These are phyloP conservation scores for Schwanniomyces sp. DNA, from an alignment of 805 yeast genomes.

Conservation along the genomic window DNA sequence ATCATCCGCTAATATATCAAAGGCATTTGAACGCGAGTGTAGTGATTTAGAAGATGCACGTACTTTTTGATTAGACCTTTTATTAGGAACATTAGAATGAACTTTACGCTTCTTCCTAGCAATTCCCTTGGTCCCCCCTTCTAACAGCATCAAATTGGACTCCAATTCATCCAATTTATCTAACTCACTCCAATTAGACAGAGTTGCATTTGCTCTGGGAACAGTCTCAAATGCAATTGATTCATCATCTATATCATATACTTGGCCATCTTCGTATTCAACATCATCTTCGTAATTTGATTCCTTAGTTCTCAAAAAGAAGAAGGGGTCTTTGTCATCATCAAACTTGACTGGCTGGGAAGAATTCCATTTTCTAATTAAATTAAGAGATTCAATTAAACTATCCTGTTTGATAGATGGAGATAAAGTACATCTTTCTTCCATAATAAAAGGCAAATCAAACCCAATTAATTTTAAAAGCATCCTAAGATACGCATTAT, in stretches of 20 bases:
- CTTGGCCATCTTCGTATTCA: conserved; percentile 24
- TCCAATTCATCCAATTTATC: conserved; percentile 42
- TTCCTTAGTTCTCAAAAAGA: conserved; percentile 27
- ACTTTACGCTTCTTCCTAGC: conserved; percentile 19
- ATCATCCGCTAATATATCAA: conserved; percentile 27
- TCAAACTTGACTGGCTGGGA: conserved; percentile 31
- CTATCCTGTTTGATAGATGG: conserved; percentile 23
- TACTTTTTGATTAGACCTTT: conserved; percentile 10
- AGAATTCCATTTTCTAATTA: conserved; percentile 42
- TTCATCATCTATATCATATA: conserved; percentile 25
- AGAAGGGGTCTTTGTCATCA: conserved; percentile 38
- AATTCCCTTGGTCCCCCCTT: conserved; percentile 17
- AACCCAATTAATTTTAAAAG: conserved; percentile 49
- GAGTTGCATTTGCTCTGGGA: conserved; percentile 10
- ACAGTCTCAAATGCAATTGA: conserved; percentile 31
- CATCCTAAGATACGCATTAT: conserved; percentile 50
- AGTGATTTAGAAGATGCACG: conserved; percentile 5
- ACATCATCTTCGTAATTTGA: conserved; percentile 13
- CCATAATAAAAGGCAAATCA: conserved; percentile 38
- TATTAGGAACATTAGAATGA: conserved; percentile 6
- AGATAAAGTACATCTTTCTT: conserved; percentile 42
- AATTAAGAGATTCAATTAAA: conserved; percentile 32
- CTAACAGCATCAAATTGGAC: conserved; percentile 19
- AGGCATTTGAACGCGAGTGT: conserved; percentile 12
- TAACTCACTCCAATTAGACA: conserved; percentile 15